Evolutionary conservation across 2,329 filamentous ascomycete genomes (phyloP), one percentile per base, ranked within the genome.

Genomic region (Pseudogymnoascus sp.): DNA sequence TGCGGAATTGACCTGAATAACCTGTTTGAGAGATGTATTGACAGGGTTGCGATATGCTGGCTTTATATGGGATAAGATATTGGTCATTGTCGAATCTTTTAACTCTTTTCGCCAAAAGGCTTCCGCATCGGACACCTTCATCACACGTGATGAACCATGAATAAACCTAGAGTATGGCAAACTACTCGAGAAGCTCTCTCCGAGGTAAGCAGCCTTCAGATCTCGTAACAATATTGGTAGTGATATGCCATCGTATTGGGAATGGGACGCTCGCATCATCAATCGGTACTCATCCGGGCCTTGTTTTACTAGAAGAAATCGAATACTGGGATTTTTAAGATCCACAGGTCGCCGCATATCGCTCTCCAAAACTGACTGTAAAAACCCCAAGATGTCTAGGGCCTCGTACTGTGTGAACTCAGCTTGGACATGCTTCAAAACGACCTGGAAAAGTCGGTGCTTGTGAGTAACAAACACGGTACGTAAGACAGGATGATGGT

Each of bases 391-490:
- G 12, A 5, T 45, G 41, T 11, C 41, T 45, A 8, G 12, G 41
- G 11, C 22, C 3, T 45, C 41, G 12, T 45, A 45, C 9, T 45
- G 41, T 14, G 2, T 25, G 39, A 66, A 38, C 1, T 58, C 45
- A n/a, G 60, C 35, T 6, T 14, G 2, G 19, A 58, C 16, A 8
- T 52, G 22, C 9, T 60, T 58, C 16, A 62, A 35, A 2, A 67
- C 63, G n/a, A 64, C 62, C 58, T 67, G 66, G n/a, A 41, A 64
- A 19, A 60, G 12, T 23, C 30, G 41, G 11, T 39, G 14, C 33
- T 62, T 38, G 9, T 62, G 23, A 36, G 49, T 33, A 22, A 63
- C 38, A 19, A 67, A 67, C n/a, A 55, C 35, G 5, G 66, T 66
- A 5, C 66, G 63, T 3, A 67, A 58, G 19, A 66, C 52, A 33